phyloP scores from a whole-genome alignment of 331 rosid genomes.

The Ulmus americana region DNA sequence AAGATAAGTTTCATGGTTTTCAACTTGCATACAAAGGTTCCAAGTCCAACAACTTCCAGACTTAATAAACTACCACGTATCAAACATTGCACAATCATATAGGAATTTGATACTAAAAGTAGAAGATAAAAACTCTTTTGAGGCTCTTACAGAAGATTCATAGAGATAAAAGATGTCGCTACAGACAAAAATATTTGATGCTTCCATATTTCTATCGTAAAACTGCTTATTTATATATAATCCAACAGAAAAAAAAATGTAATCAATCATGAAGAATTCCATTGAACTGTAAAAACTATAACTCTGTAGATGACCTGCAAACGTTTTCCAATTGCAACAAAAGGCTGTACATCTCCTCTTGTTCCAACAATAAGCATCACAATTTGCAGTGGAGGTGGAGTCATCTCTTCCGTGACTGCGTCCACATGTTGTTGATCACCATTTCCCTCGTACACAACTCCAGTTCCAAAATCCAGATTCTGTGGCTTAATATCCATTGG shows the following conservation, averaged over 20 bases:
- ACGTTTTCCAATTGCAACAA: constrained; percentile 81
- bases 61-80: neutral
- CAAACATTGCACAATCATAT: too few relatives aligned
- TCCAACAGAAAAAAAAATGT: too few relatives aligned
- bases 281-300: neutral
- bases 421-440: constrained; percentile 24
- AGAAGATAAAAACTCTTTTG: too few relatives aligned
- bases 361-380: constrained; percentile 95
- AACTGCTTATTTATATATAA: too few relatives aligned
- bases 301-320: constrained; percentile 50
- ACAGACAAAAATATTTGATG: too few relatives aligned
- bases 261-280: neutral
- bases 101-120: too few relatives aligned
- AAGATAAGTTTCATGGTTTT: constrained; percentile 4
- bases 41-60: constrained; percentile 23
- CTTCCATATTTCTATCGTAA: too few relatives aligned
- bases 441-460: constrained; percentile 16
- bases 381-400: constrained; percentile 60
- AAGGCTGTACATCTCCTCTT: constrained; percentile 91
- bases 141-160: too few relatives aligned
- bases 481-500: constrained; percentile 43
- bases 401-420: constrained; percentile 25
- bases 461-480: constrained; percentile 33
- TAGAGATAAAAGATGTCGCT: too few relatives aligned
- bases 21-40: constrained; percentile 7